A percentile compares a stretch with the other conserved stretches of the same genome.
These are phyloP conservation scores for Dryas alaskensis DNA, from an alignment of 306 rosid species.

Conservation along the genomic window DNA sequence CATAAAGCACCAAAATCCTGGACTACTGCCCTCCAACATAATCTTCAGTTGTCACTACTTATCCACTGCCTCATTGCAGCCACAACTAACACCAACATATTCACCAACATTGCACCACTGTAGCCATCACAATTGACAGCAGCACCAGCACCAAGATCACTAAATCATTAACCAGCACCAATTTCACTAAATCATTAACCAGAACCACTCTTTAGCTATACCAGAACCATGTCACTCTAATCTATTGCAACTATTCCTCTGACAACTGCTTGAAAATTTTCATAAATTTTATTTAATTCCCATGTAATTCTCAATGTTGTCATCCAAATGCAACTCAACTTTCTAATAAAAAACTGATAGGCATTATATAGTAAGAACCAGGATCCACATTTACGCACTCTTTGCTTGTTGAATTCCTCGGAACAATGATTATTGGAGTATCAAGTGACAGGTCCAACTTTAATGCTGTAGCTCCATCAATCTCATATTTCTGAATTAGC, in stretches of 20 bases:
- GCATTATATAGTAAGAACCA: slow-evolving; percentile 11
- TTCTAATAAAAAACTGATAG: not conserved
- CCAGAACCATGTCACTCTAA: not conserved
- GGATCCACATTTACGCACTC: slow-evolving; percentile 57
- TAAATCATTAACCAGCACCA: not conserved
- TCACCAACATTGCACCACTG: not conserved
- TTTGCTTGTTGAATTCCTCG: slow-evolving; percentile 79
- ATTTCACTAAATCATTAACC: not conserved
- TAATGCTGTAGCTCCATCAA: slow-evolving; percentile 88
- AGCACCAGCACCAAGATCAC: not conserved
- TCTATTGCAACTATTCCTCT: not conserved
- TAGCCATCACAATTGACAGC: not conserved
- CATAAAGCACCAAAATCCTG: slow-evolving; percentile 16
- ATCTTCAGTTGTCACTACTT: not conserved
- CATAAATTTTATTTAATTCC: not conserved
- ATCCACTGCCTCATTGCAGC: not conserved
- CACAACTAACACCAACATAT: not conserved
- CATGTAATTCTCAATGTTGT: not conserved
- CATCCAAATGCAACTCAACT: slow-evolving; percentile 5
- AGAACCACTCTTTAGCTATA: not conserved
- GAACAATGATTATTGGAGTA: slow-evolving; percentile 88
- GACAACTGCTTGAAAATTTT: not conserved
- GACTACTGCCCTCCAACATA: not conserved
- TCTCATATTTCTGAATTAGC: slow-evolving; percentile 92
- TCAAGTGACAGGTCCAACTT: slow-evolving; percentile 95